Conservation (phyloP, 305 asterid genomes). For the Fraxinus velutina region DNA sequence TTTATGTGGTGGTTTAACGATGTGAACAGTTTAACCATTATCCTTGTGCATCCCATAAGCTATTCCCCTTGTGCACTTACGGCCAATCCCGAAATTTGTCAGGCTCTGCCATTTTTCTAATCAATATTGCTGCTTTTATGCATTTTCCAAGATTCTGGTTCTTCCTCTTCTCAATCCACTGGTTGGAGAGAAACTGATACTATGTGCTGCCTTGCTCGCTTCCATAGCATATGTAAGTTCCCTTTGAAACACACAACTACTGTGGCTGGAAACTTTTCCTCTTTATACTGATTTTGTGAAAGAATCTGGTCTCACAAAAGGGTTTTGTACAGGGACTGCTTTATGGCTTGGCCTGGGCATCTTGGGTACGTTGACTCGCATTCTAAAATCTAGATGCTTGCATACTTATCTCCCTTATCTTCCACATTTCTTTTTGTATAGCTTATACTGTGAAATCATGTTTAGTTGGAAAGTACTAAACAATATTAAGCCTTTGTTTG, state of each 20-base stretch:
- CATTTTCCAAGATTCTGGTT: conserved; percentile 58
- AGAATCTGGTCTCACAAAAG: conserved; percentile 20
- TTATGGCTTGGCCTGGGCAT: conserved; percentile 93
- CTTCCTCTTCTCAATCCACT: conserved; percentile 76
- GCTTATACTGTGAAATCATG: background rate
- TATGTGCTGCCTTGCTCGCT: conserved; percentile 67
- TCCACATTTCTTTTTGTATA: background rate
- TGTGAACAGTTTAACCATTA: background rate
- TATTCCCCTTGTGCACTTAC: background rate
- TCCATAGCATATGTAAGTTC: conserved; percentile 71
- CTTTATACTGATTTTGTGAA: background rate
- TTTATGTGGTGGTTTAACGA: background rate
- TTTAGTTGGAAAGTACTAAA: background rate
- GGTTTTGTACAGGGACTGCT: conserved; percentile 65
- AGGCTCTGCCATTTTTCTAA: conserved; percentile 3
- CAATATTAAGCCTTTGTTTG: background rate
- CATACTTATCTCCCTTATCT: background rate
- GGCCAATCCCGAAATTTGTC: background rate
- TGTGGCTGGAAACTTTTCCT: background rate
- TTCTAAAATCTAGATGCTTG: background rate
- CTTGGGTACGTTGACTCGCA: conserved; percentile 60
- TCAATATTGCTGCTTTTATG: conserved; percentile 7
- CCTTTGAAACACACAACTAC: background rate
- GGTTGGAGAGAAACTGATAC: conserved; percentile 77
- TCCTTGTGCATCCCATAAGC: background rate